phyloP scores from a whole-genome alignment of 2,329 filamentous ascomycete species.

The Fusarium setosum region DNA sequence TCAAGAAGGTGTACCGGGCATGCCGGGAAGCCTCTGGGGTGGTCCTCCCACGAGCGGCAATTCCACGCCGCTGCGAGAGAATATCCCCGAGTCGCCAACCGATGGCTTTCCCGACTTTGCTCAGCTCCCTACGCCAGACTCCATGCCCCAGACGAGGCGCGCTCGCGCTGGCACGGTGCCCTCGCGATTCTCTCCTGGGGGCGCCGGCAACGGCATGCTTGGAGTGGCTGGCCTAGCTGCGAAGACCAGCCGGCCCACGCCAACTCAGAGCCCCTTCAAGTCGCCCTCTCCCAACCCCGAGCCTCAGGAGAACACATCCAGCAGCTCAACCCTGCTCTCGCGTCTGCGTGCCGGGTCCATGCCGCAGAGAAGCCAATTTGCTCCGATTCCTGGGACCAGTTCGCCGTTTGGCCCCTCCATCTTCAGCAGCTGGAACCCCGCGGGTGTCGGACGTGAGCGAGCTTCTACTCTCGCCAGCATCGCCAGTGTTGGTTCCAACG shows the following conservation, averaged over 20 bases:
- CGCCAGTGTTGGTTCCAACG: constrained; percentile 91
- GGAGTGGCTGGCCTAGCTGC: constrained; percentile 70
- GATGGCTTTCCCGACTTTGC: constrained; percentile 95
- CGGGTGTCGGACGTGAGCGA: constrained; percentile 76
- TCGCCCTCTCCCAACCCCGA: constrained; percentile 69
- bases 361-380: constrained; percentile 84
- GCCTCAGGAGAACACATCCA: constrained; percentile 58
- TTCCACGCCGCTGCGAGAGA: constrained; percentile 95
- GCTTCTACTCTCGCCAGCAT: constrained; percentile 86
- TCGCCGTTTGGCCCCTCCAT: constrained; percentile 89
- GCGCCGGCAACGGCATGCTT: constrained; percentile 69
- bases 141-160: constrained; percentile 77
- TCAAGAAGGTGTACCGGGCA: constrained; percentile 84
- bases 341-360: constrained; percentile 92
- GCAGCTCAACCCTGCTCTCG: constrained; percentile 81
- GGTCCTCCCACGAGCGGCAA: constrained; percentile 96
- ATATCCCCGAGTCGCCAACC: constrained; percentile 95
- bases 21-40: constrained; percentile 83
- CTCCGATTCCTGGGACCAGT: constrained; percentile 63
- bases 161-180: constrained; percentile 96
- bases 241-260: constrained; percentile 86
- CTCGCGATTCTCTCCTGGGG: constrained; percentile 87
- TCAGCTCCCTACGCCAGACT: constrained; percentile 74
- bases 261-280: constrained; percentile 87
- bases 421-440: constrained; percentile 87